phyloP scores from a whole-genome alignment of 768 basidiomycete species.

The Psilocybe sp. region DNA sequence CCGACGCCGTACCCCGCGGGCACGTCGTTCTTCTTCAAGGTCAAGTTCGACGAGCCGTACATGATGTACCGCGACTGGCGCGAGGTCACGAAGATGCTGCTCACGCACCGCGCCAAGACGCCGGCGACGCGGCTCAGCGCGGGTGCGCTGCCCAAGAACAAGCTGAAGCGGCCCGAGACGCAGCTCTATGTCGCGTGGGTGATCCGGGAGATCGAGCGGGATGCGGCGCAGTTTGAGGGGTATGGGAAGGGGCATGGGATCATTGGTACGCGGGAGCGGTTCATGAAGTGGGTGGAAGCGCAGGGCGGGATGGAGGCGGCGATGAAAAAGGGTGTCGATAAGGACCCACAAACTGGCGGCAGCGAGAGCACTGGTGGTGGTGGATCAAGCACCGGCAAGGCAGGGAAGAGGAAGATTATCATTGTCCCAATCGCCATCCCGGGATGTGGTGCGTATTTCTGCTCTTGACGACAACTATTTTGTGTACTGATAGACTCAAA shows the following conservation, averaged over 20 bases:
- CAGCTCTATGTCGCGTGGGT: conserved; percentile 82
- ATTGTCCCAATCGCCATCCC: conserved; percentile 90
- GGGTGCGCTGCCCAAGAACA: conserved; percentile 53
- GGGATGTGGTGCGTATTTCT: conserved; percentile 74
- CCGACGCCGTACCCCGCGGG: conserved; percentile 70
- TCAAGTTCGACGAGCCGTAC: conserved; percentile 99
- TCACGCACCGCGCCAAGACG: conserved; percentile 36
- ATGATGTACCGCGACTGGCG: conserved; percentile 99
- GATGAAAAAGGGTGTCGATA: conserved; percentile 29
- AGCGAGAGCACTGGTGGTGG: no score
- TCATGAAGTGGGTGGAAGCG: conserved; percentile 64
- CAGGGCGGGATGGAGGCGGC: conserved; percentile 28
- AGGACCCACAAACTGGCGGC: conserved; percentile 18
- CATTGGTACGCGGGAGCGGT: conserved; percentile 77
- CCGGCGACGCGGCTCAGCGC: conserved; percentile 23
- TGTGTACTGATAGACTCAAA: conserved; percentile 26
- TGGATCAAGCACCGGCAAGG: conserved; percentile 3
- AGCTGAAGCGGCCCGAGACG: conserved; percentile 77
- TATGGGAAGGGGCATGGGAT: conserved; percentile 80
- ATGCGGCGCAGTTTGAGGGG: conserved; percentile 57
- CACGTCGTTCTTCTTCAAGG: conserved; percentile 96
- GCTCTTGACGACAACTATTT: not conserved
- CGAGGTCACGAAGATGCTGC: conserved; percentile 82
- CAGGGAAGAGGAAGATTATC: conserved; percentile 65
- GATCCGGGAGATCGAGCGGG: conserved; percentile 62